These are phyloP conservation scores for Nepenthes gracilis DNA, from an alignment of 148 eudicot genomes.

Conservation along the genomic window DNA sequence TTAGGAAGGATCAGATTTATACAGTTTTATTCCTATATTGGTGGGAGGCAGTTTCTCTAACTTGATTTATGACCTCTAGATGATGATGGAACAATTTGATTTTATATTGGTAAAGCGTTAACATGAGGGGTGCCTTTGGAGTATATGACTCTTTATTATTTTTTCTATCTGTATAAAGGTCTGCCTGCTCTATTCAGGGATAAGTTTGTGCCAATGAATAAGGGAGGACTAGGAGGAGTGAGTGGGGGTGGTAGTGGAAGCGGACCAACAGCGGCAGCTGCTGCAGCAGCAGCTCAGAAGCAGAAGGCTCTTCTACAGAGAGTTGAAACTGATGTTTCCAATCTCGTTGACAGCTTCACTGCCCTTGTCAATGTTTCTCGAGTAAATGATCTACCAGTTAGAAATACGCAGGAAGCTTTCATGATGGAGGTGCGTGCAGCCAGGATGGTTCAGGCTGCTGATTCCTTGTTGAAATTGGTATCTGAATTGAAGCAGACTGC, in stretches of 20 bases:
- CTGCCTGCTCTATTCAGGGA: no score
- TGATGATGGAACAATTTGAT: no score
- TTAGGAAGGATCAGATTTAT: no score
- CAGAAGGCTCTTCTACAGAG: slow-evolving; percentile 75
- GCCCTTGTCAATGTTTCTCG: slow-evolving; percentile 61
- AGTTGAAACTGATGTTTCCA: slow-evolving; percentile 75
- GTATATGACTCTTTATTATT: no score
- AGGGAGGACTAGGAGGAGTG: slow-evolving; percentile 49
- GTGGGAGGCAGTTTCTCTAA: no score
- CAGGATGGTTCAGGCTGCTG: slow-evolving; percentile 92
- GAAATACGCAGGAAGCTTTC: slow-evolving; percentile 81
- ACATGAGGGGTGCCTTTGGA: no score
- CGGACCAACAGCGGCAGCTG: slow-evolving; percentile 79
- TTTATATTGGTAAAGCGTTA: no score
- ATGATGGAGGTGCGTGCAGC: slow-evolving; percentile 98
- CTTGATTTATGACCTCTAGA: no score
- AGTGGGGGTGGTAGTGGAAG: slow-evolving; percentile 48
- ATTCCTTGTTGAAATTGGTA: slow-evolving; percentile 69
- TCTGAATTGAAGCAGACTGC: slow-evolving; percentile 87
- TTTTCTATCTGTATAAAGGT: no score
- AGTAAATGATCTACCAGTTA: slow-evolving; percentile 79
- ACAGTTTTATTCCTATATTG: no score
- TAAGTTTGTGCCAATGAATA: slow-evolving; percentile 31
- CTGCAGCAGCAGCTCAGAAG: slow-evolving; percentile 75
- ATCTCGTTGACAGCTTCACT: slow-evolving; percentile 75